Percentiles rank a stretch among this genome's conserved stretches.
Conservation (phyloP, 2,329 filamentous ascomycete genomes). For the Metarhizium album region DNA sequence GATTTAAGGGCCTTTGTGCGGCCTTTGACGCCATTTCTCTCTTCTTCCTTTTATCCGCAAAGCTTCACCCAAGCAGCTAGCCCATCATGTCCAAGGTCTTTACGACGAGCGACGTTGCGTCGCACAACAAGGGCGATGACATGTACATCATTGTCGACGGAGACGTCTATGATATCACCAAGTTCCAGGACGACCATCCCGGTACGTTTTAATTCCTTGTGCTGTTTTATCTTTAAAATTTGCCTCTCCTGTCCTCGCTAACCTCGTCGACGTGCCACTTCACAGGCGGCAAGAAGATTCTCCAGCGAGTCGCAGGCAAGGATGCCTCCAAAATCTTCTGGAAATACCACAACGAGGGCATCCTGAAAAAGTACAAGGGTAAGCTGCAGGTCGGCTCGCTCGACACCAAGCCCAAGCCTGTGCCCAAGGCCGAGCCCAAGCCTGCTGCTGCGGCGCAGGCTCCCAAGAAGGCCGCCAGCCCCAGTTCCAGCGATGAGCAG, state of each 20-base stretch:
- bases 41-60: background rate
- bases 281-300: conserved; percentile 52
- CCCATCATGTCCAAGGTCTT: conserved; percentile 77
- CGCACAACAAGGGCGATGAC: conserved; percentile 79
- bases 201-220: conserved; percentile 51
- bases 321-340: conserved; percentile 58
- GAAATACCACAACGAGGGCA: conserved; percentile 74
- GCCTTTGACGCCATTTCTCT: background rate
- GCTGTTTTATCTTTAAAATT: too few relatives aligned
- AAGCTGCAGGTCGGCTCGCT: conserved; percentile 78
- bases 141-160: conserved; percentile 88
- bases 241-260: background rate
- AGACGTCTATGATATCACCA: conserved; percentile 91
- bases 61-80: background rate
- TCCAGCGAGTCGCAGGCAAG: conserved; percentile 52
- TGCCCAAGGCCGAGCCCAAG: conserved; percentile 33
- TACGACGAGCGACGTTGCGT: conserved; percentile 72
- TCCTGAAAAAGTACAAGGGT: conserved; percentile 76
- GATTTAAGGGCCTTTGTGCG: conserved; percentile 1
- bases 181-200: conserved; percentile 76
- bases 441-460: conserved; percentile 16
- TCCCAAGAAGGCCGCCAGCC: conserved; percentile 18
- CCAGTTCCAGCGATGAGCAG: conserved; percentile 29
- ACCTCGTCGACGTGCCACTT: background rate
- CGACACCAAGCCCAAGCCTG: conserved; percentile 70